Base-by-base conservation (phyloP, 805 yeast species). In the Cyberlindnera mycetangii region DNA sequence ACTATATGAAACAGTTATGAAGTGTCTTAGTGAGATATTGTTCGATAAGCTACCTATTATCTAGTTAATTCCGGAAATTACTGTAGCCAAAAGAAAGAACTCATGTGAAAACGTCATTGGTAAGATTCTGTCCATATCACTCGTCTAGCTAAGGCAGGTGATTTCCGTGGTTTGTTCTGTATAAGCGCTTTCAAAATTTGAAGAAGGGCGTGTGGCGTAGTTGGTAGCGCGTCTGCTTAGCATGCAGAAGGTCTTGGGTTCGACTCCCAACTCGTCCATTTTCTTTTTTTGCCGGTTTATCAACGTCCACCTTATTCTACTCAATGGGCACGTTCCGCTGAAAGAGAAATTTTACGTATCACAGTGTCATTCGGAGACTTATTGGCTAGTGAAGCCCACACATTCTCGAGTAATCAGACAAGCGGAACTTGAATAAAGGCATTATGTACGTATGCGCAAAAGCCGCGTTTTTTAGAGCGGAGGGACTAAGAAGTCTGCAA, bases 221-320 rank as follows among this genome's bases (percentile, higher is more conserved):
- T 79, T 77, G 84, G 85, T 79, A 79, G 84, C 84, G 84, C 84
- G 84, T 76, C 76, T 80, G 78, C 83, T 78, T 79, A 77, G 83
- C 83, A 78, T 78, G 84, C 77, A 81, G 77, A 77, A 79, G 83
- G 85, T 79, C 84, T 77, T 78, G 78, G 83, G 83, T 77, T 78
- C 84, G 80, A 78, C 72, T 78, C 83, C 83, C 77, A 78, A 75
- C 82, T 78, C 80, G 83, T 78, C 83, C 83, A 78, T 64, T 45
- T 48, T 64, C 64, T 67, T 60, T 55, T 40, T 22, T 49, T 64
- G 44, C 48, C 64, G 64, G 67, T 60, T 54, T 40, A 16, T 16
- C 7, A n/a, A 24, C 43, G 24, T 4, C n/a, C 7, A 41, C 11
- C 25, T 10, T 16, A n/a, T 4, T 18, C 21, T 25, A 7, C 12